These are phyloP conservation scores for Annulohypoxylon nitens DNA, from an alignment of 495 filamentous ascomycete species.

Conservation along the genomic window DNA sequence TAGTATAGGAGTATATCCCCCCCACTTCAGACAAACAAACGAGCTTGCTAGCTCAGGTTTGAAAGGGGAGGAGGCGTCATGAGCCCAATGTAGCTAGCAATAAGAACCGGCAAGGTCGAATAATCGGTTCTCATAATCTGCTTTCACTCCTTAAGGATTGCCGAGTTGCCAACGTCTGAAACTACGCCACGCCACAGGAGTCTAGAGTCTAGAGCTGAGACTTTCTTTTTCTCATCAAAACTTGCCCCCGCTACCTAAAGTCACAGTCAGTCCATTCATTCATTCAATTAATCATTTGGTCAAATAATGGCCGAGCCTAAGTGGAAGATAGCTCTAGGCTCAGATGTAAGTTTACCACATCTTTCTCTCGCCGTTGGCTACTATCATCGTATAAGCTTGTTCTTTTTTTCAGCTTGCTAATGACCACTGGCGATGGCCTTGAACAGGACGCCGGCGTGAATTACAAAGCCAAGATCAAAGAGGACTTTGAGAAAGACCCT, in stretches of 20 bases:
- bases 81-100: slow-evolving; percentile 27
- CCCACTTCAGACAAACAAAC: slow-evolving; percentile 29
- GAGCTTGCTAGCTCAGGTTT: slow-evolving; percentile 11
- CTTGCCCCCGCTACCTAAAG: not conserved
- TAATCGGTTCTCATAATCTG: slow-evolving; percentile 17
- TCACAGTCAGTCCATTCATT: slow-evolving; percentile 1
- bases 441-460: slow-evolving; percentile 77
- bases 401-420: not conserved
- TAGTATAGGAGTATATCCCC: slow-evolving; percentile 28
- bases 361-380: slow-evolving; percentile 46
- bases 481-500: slow-evolving; percentile 74
- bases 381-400: not conserved
- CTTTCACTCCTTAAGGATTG: slow-evolving; percentile 21
- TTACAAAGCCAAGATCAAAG: slow-evolving; percentile 85
- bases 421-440: slow-evolving; percentile 33
- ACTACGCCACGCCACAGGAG: slow-evolving; percentile 5
- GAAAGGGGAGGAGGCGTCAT: not conserved
- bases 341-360: slow-evolving; percentile 56
- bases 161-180: slow-evolving; percentile 10
- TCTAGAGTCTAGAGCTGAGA: slow-evolving; percentile 1
- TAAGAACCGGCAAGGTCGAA: slow-evolving; percentile 30
- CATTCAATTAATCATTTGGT: not conserved
- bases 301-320: slow-evolving; percentile 55
- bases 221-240: slow-evolving; percentile 13
- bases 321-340: slow-evolving; percentile 63